Evolutionary conservation across 208 protist genomes (phyloP), one percentile per base, ranked within the genome.

Genomic region (Cochliopodium minus): DNA sequence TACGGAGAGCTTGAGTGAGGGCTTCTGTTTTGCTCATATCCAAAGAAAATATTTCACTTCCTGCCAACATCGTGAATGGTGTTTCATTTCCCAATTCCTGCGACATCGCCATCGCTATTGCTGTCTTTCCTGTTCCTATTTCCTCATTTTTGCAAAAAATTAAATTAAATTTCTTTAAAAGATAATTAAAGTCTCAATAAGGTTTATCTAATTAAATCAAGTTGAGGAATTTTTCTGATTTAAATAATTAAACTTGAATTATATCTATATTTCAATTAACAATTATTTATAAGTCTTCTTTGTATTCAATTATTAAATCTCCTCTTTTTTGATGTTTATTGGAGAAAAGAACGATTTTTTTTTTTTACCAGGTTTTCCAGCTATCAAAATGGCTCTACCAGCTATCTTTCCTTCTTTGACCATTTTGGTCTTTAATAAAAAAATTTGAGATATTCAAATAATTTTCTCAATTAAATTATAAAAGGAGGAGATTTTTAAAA

Each of bases 21-120:
- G 95, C 94, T 78, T 99, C 96, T n/a, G 96, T 99, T 73, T 98
- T 97, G 50, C 86, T 97, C 92, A 99, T 98, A 66, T 99, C 96
- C 17, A 99, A 73, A 9, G 96, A 99, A 65, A 97, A 99, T 60
- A 99, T 93, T 67, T 99, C 96, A 49, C 78, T 90, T 7, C 82
- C 96, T 33, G 94, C 86, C n/a, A 99, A 90, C 72, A 91, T 91
- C 33, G 92, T 98, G 72, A 99, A 99, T 1, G 96, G 96, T 5
- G 88, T 94, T 42, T 97, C 85, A 23, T 71, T 51, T 20, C 94
- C 95, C 3, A 99, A 77, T 15, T 90, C 71, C 69, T 99, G 90
- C 20, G 94, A 87, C 81, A 98, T 94, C 63, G 75, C 94, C 90
- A 97, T 96, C 22, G 93, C 95, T 61, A 99, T 92, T 0, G 95